These are phyloP conservation scores for Pseudonectria buxi DNA, from an alignment of 2,329 filamentous ascomycete genomes.

Conservation along the genomic window DNA sequence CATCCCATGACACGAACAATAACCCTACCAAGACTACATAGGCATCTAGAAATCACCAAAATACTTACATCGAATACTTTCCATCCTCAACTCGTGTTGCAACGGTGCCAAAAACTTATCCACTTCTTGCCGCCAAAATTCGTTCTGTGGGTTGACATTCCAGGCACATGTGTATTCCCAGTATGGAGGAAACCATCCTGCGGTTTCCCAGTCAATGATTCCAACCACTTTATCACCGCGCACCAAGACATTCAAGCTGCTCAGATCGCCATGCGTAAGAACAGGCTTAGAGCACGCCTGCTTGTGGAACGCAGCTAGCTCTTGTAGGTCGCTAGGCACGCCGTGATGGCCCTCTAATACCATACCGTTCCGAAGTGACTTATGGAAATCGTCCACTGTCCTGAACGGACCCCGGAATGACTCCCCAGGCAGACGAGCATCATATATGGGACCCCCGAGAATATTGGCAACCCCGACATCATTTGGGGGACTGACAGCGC, in stretches of 20 bases:
- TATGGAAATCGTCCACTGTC: constrained; percentile 21
- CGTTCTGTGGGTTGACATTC: constrained; percentile 11
- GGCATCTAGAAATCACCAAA: constrained; percentile 8
- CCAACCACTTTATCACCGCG: constrained; percentile 35
- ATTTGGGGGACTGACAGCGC: not conserved
- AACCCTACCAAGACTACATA: too few relatives aligned
- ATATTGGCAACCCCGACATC: not conserved
- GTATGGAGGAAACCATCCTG: constrained; percentile 28
- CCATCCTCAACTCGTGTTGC: constrained; percentile 13
- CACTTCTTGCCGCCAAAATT: constrained; percentile 14
- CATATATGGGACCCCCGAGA: not conserved
- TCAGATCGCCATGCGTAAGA: constrained; percentile 42
- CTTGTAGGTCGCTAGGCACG: constrained; percentile 4
- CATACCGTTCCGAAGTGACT: constrained; percentile 10
- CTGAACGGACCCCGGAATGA: constrained; percentile 20
- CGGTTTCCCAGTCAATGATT: constrained; percentile 33
- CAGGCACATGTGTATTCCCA: constrained; percentile 26
- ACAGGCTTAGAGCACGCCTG: constrained; percentile 11
- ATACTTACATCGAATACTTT: constrained; percentile 10
- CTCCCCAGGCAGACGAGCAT: not conserved
- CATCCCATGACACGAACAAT: too few relatives aligned
- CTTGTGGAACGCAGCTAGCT: constrained; percentile 16
- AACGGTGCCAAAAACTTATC: constrained; percentile 10
- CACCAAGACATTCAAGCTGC: constrained; percentile 36
- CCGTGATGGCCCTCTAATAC: not conserved